Percentiles rank a stretch among this genome's conserved stretches.
Conservation (phyloP, 331 rosid genomes). For the Rhamnella rubrinervis region DNA sequence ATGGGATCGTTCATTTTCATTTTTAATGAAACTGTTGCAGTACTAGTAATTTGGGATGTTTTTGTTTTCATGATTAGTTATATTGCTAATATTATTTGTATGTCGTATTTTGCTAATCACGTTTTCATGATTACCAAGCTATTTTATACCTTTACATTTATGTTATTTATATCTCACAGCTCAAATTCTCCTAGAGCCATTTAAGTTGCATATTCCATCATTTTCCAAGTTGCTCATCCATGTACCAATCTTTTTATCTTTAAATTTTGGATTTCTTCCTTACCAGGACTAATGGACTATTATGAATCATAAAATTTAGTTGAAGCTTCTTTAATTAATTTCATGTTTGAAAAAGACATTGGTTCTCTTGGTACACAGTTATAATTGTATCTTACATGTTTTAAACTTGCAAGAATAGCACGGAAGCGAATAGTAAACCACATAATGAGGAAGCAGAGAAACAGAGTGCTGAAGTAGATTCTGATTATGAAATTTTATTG, state of each 20-base stretch:
- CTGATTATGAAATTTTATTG: slow-evolving; percentile 51
- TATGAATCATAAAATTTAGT: neutral
- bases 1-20: too few species aligned
- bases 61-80: too few species aligned
- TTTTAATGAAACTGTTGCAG: too few species aligned
- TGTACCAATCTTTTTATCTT: neutral
- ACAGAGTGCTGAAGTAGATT: slow-evolving; percentile 23
- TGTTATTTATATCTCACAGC: too few species aligned
- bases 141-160: neutral
- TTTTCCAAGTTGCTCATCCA: neutral
- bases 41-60: too few species aligned
- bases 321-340: neutral
- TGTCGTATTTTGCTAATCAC: too few species aligned
- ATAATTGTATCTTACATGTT: neutral
- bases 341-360: neutral
- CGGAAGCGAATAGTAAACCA: slow-evolving; percentile 17
- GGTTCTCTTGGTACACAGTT: neutral
- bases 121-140: neutral
- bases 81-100: too few species aligned
- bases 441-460: slow-evolving; percentile 27
- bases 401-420: slow-evolving; percentile 38
- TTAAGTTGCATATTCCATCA: too few species aligned
- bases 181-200: too few species aligned
- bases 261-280: neutral
- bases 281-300: neutral